These are phyloP conservation scores for Biscogniauxia sp. DNA, from an alignment of 2,329 filamentous ascomycete species.

Conservation along the genomic window DNA sequence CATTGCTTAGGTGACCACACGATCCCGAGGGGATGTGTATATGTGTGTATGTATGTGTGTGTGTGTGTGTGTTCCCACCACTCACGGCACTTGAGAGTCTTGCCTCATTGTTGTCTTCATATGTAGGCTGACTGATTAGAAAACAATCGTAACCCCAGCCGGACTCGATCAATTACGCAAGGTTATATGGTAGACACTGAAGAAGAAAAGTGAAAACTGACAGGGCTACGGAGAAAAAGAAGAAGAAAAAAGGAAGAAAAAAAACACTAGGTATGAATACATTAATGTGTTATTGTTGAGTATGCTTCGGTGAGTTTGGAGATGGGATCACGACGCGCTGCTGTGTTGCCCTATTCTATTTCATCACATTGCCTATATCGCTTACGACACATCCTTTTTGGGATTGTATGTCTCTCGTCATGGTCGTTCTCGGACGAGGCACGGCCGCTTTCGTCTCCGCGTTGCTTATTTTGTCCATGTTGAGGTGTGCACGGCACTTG, in stretches of 20 bases:
- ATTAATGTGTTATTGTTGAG: background rate
- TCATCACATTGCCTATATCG: conserved; percentile 17
- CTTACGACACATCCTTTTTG: conserved; percentile 11
- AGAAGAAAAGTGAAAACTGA: background rate
- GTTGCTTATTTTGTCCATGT: conserved; percentile 20
- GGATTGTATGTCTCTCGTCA: conserved; percentile 10
- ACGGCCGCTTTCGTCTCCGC: conserved; percentile 15
- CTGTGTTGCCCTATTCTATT: conserved; percentile 16
- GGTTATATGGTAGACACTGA: background rate
- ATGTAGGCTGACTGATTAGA: background rate
- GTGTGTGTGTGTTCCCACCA: background rate
- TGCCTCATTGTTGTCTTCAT: background rate
- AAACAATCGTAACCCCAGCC: no score
- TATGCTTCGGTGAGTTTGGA: background rate
- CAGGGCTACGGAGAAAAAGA: background rate
- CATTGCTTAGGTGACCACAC: background rate
- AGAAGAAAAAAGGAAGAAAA: background rate
- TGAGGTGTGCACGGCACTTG: conserved; percentile 16
- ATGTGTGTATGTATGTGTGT: no score
- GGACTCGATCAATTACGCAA: no score
- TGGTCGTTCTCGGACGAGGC: conserved; percentile 19
- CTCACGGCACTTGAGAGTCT: background rate
- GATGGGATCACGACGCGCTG: conserved; percentile 11
- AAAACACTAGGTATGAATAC: background rate
- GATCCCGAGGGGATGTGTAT: no score